A percentile compares a stretch with the other conserved stretches of the same genome.
Conservation (phyloP, 2,329 filamentous ascomycete genomes). For the Monilinia fructigena region DNA sequence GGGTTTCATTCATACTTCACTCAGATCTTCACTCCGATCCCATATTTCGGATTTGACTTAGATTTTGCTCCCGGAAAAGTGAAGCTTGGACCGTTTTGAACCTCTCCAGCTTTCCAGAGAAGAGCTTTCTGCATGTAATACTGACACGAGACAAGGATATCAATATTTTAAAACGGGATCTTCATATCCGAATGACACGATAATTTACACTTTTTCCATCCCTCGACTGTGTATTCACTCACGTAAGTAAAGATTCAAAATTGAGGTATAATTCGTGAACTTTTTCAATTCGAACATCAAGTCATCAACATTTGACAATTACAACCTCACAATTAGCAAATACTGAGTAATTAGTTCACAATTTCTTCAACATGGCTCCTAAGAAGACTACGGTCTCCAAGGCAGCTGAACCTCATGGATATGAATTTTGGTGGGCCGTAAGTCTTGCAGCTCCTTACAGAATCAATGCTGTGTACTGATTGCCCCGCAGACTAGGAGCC, state of each 20-base stretch:
- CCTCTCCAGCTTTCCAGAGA: conserved; percentile 1
- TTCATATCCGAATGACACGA: conserved; percentile 9
- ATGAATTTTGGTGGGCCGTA: conserved; percentile 43
- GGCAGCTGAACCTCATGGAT: conserved; percentile 36
- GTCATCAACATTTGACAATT: neutral
- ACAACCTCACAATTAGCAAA: neutral
- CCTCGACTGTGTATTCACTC: neutral
- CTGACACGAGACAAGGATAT: conserved; percentile 10
- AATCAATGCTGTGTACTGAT: conserved; percentile 1
- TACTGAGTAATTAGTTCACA: neutral
- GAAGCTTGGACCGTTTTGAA: conserved; percentile 2
- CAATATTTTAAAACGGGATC: neutral
- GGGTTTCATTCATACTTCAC: neutral
- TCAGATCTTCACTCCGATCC: neutral
- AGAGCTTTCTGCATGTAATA: neutral
- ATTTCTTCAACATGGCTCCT: conserved; percentile 30
- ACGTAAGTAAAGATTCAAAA: neutral
- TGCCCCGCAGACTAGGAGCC: conserved; percentile 64
- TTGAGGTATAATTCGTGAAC: neutral
- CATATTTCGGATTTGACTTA: no score
- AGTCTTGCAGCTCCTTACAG: conserved; percentile 24
- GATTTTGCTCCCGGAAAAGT: neutral
- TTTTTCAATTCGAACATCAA: neutral
- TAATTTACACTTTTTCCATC: neutral
- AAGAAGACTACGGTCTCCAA: conserved; percentile 31